phyloP scores from a whole-genome alignment of 148 eudicot genomes.

The Pouteria glomerata region DNA sequence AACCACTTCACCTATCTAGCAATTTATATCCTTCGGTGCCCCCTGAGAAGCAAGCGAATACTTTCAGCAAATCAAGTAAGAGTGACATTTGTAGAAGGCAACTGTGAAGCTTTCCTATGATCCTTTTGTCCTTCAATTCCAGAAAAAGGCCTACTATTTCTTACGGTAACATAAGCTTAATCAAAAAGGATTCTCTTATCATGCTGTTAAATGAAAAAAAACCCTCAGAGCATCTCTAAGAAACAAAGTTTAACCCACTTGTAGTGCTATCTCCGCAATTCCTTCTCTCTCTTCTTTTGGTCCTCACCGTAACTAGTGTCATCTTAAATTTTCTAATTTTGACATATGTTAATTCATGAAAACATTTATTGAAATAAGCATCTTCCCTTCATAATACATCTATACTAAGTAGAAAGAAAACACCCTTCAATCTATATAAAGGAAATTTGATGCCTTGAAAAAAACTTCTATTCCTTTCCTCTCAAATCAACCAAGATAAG shows the following conservation, averaged over 20 bases:
- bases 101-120: not conserved
- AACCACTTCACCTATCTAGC: slow-evolving; percentile 1
- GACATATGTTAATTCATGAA: too few relatives aligned
- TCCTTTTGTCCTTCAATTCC: not conserved
- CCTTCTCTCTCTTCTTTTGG: not conserved
- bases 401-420: too few relatives aligned
- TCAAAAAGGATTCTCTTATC: not conserved
- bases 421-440: too few relatives aligned
- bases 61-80: not conserved
- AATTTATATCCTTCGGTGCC: not conserved
- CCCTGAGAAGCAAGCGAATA: not conserved
- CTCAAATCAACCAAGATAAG: too few relatives aligned
- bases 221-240: not conserved
- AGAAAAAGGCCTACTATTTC: not conserved
- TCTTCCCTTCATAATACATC: too few relatives aligned
- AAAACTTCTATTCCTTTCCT: too few relatives aligned
- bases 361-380: too few relatives aligned
- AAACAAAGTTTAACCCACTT: not conserved
- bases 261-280: not conserved
- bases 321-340: not conserved
- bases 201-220: not conserved
- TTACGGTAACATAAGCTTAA: not conserved
- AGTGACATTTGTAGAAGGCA: not conserved
- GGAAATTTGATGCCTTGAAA: too few relatives aligned
- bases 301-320: not conserved